Evolutionary conservation across 768 basidiomycete species (phyloP).

Genomic region (Suillus luteus): DNA sequence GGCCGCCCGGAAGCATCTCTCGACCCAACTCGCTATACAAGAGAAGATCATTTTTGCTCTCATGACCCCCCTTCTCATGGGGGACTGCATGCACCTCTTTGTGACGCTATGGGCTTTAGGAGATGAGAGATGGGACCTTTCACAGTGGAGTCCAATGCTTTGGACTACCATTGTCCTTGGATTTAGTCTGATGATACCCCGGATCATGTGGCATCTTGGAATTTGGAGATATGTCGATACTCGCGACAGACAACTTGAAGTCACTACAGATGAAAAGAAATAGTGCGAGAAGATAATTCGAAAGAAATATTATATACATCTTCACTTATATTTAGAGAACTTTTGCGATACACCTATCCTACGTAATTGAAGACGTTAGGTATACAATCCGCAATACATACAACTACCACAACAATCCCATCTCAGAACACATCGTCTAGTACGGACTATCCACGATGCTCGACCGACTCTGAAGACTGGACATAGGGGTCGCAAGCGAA

Average conservation of each 20-base stretch:
- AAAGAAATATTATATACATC: slow-evolving; percentile 21
- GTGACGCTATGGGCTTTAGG: slow-evolving; percentile 77
- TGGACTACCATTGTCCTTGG: slow-evolving; percentile 69
- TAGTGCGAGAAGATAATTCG: background rate
- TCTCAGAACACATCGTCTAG: slow-evolving; percentile 30
- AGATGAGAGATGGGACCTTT: slow-evolving; percentile 63
- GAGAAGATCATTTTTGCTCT: slow-evolving; percentile 69
- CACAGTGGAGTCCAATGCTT: slow-evolving; percentile 67
- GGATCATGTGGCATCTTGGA: slow-evolving; percentile 74
- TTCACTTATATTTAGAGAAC: slow-evolving; percentile 22
- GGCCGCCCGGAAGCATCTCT: slow-evolving; percentile 61
- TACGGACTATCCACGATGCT: slow-evolving; percentile 71
- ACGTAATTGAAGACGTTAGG: slow-evolving; percentile 15
- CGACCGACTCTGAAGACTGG: slow-evolving; percentile 50
- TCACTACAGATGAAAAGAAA: background rate
- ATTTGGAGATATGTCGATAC: slow-evolving; percentile 71
- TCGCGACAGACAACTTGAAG: slow-evolving; percentile 46
- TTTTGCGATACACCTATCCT: slow-evolving; percentile 10
- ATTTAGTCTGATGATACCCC: slow-evolving; percentile 64
- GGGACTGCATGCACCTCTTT: slow-evolving; percentile 65
- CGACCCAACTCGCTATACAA: slow-evolving; percentile 60
- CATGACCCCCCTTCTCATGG: slow-evolving; percentile 67
- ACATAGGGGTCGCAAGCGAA: slow-evolving; percentile 57
- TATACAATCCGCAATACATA: slow-evolving; percentile 23
- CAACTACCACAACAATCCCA: slow-evolving; percentile 4